A percentile compares a stretch with the other conserved stretches of the same genome.
phyloP scores from a whole-genome alignment of 73 alveolate genomes.

The Diophrys sp. region DNA sequence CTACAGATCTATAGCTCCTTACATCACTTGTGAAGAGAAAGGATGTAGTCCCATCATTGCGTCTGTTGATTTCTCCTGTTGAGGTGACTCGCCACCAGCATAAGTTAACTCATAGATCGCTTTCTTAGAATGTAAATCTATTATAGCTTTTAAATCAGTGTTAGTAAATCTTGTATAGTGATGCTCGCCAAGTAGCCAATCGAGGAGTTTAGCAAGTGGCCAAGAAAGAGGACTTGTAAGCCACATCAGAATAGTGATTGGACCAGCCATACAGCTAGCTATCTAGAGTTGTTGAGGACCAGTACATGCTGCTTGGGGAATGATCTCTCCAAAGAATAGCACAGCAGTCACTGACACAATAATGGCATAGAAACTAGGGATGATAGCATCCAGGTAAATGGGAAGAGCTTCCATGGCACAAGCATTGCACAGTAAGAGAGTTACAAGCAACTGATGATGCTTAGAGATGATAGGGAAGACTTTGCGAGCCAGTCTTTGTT shows the following conservation, averaged over 20 bases:
- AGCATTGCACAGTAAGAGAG: constrained; percentile 93
- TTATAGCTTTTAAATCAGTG: constrained; percentile 52
- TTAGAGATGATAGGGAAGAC: constrained; percentile 77
- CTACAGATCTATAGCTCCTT: constrained; percentile 56
- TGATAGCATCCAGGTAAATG: constrained; percentile 81
- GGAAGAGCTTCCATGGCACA: constrained; percentile 96
- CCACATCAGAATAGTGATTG: constrained; percentile 68
- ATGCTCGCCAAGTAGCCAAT: constrained; percentile 60
- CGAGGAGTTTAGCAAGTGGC: constrained; percentile 75
- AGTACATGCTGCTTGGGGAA: constrained; percentile 95
- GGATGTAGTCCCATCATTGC: constrained; percentile 46
- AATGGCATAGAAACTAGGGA: constrained; percentile 89
- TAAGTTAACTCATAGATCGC: constrained; percentile 25
- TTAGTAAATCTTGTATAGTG: constrained; percentile 40
- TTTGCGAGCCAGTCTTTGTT: constrained; percentile 61
- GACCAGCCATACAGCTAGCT: constrained; percentile 85
- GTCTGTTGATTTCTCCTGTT: neutral
- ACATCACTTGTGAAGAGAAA: constrained; percentile 34
- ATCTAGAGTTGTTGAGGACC: constrained; percentile 94
- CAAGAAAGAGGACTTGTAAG: constrained; percentile 43
- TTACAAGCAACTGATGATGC: constrained; percentile 94
- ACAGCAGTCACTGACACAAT: constrained; percentile 84
- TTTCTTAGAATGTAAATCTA: constrained; percentile 40
- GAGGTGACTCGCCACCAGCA: constrained; percentile 7
- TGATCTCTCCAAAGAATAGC: constrained; percentile 93